These are phyloP conservation scores for Choiromyces venosus DNA, from an alignment of 495 filamentous ascomycete genomes.

Conservation along the genomic window DNA sequence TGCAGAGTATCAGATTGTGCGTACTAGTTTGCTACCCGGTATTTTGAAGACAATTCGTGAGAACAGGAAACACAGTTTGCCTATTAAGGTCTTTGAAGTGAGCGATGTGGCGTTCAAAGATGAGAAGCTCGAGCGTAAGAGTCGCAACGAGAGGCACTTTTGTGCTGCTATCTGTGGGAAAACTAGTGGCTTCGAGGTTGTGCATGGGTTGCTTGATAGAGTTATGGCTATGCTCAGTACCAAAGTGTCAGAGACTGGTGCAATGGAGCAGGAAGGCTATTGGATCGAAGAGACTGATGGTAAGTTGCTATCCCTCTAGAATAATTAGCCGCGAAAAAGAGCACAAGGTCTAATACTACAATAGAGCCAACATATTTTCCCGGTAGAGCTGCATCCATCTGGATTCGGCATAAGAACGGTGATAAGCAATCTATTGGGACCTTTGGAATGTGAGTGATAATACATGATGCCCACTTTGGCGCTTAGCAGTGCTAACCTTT, in stretches of 20 bases:
- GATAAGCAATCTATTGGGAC: conserved; percentile 69
- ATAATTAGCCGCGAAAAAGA: not conserved
- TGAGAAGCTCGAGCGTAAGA: conserved; percentile 66
- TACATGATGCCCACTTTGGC: conserved; percentile 4
- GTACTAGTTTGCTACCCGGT: conserved; percentile 81
- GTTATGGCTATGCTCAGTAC: conserved; percentile 87
- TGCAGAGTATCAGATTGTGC: conserved; percentile 90
- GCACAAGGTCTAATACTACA: conserved; percentile 10
- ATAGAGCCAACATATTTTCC: conserved; percentile 81
- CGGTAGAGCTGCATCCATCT: conserved; percentile 80
- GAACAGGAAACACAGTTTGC: conserved; percentile 83
- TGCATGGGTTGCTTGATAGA: conserved; percentile 89
- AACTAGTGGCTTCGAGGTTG: conserved; percentile 90
- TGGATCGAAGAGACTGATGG: conserved; percentile 89
- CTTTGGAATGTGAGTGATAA: conserved; percentile 64
- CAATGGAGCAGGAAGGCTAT: conserved; percentile 62
- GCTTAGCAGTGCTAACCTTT: conserved; percentile 7
- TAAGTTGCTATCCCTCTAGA: conserved; percentile 42
- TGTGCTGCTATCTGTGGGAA: conserved; percentile 94
- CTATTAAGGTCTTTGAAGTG: conserved; percentile 89
- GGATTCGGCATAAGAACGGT: conserved; percentile 59
- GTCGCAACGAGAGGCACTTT: conserved; percentile 87
- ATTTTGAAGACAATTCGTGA: conserved; percentile 91
- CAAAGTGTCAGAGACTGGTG: conserved; percentile 57
- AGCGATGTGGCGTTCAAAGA: conserved; percentile 91